These are phyloP conservation scores for Annulohypoxylon moriforme DNA, from an alignment of 495 filamentous ascomycete species.

Conservation along the genomic window DNA sequence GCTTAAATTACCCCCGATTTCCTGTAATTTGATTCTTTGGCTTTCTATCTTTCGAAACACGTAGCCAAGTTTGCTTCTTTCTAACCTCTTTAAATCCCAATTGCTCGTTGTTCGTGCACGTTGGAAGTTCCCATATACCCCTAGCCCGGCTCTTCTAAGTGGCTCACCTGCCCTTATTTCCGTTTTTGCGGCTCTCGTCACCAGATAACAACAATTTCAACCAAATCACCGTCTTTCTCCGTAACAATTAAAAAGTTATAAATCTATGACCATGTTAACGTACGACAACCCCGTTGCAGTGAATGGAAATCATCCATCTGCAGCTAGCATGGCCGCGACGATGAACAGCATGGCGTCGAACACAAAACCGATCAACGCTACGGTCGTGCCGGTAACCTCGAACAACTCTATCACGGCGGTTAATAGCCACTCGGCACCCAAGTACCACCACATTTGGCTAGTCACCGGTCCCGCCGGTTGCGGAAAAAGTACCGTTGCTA, in stretches of 20 bases:
- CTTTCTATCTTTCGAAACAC: slow-evolving; percentile 20
- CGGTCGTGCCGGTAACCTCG: slow-evolving; percentile 45
- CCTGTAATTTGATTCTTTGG: slow-evolving; percentile 36
- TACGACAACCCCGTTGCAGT: slow-evolving; percentile 55
- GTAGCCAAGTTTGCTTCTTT: slow-evolving; percentile 29
- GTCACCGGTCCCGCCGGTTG: slow-evolving; percentile 98
- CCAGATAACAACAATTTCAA: background rate
- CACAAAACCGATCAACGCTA: slow-evolving; percentile 48
- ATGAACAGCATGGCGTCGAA: slow-evolving; percentile 51
- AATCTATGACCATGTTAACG: slow-evolving; percentile 53
- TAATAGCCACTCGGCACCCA: slow-evolving; percentile 40
- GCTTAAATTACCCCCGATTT: slow-evolving; percentile 45
- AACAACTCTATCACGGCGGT: slow-evolving; percentile 41
- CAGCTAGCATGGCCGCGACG: slow-evolving; percentile 47
- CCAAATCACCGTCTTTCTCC: background rate
- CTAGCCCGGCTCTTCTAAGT: slow-evolving; percentile 14
- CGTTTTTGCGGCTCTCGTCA: background rate
- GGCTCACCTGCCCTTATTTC: slow-evolving; percentile 3
- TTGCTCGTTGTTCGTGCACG: slow-evolving; percentile 20
- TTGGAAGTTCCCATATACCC: slow-evolving; percentile 23
- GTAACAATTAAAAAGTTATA: slow-evolving; percentile 8
- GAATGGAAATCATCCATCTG: slow-evolving; percentile 51
- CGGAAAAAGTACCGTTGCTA: slow-evolving; percentile 93
- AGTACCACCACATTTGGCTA: slow-evolving; percentile 89
- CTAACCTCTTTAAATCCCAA: background rate